phyloP scores from a whole-genome alignment of 2,329 filamentous ascomycete species.

The Colletotrichum phormii region DNA sequence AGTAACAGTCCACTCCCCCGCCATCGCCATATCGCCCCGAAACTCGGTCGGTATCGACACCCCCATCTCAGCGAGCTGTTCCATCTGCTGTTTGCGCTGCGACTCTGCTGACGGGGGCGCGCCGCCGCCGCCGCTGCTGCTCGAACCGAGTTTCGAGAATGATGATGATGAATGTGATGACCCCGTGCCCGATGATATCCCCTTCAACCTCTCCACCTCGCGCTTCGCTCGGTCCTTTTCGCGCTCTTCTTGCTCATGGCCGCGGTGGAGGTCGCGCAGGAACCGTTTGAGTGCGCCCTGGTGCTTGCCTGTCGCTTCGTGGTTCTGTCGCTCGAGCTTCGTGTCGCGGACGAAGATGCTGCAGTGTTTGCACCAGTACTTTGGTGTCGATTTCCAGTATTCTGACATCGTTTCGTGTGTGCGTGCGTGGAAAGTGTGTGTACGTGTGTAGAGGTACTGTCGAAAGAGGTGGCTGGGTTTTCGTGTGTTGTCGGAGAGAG shows the following conservation, averaged over 20 bases:
- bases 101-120: conserved; percentile 59
- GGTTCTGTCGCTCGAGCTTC: conserved; percentile 87
- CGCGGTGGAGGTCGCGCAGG: conserved; percentile 87
- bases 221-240: conserved; percentile 85
- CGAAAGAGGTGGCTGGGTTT: background rate
- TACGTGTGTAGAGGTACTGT: background rate
- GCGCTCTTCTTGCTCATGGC: conserved; percentile 82
- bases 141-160: conserved; percentile 43
- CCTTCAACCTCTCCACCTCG: conserved; percentile 88
- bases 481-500: background rate
- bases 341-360: conserved; percentile 91
- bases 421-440: background rate
- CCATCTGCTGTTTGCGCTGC: conserved; percentile 84
- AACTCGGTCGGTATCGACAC: conserved; percentile 85
- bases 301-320: conserved; percentile 88
- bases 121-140: conserved; percentile 14
- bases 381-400: conserved; percentile 98
- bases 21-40: conserved; percentile 84
- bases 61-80: conserved; percentile 89
- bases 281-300: conserved; percentile 90
- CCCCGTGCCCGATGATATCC: conserved; percentile 68
- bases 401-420: conserved; percentile 77
- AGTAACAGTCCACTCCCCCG: conserved; percentile 86
- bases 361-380: conserved; percentile 99
- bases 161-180: conserved; percentile 39